phyloP scores from a whole-genome alignment of 139 green algal species.

The Mesotaenium endlicherianum region DNA sequence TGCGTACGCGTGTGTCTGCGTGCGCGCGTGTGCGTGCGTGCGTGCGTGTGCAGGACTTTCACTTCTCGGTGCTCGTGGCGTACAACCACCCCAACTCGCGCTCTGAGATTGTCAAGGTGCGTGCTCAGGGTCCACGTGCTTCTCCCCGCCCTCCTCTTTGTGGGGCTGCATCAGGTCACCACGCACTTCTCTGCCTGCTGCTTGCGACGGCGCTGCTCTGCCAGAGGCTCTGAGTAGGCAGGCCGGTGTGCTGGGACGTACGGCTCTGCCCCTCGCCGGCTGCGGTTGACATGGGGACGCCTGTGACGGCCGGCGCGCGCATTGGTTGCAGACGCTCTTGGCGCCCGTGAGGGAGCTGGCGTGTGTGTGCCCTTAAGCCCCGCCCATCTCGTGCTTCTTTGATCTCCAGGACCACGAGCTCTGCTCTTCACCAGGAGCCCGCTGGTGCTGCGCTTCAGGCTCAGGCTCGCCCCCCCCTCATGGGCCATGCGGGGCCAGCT shows the following conservation, averaged over 20 bases:
- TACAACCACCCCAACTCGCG: conserved; percentile 21
- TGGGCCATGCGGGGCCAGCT: not conserved
- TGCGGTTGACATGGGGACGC: too few relatives aligned
- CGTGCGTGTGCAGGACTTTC: conserved; percentile 28
- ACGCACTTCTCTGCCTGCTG: not conserved
- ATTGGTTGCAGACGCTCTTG: not conserved
- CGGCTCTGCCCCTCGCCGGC: too few relatives aligned
- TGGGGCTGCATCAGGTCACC: not conserved
- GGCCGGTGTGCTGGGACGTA: too few relatives aligned
- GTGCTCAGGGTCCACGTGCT: not conserved
- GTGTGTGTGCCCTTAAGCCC: not conserved
- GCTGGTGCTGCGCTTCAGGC: not conserved
- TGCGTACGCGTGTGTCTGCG: not conserved
- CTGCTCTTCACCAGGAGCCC: not conserved
- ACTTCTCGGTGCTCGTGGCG: conserved; percentile 34
- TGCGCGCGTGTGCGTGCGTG: not conserved
- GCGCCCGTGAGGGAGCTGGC: not conserved
- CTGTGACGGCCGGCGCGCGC: too few relatives aligned
- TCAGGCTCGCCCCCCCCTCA: not conserved
- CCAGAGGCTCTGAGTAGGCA: too few relatives aligned
- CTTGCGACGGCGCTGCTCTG: not conserved
- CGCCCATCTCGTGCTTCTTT: too few relatives aligned
- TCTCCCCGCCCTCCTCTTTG: not conserved
- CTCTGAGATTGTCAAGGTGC: conserved; percentile 45
- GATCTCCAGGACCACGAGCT: too few relatives aligned